Evolutionary conservation across 768 basidiomycete genomes (phyloP), one percentile per base, ranked within the genome.

Genomic region (Sutorius australiensis): DNA sequence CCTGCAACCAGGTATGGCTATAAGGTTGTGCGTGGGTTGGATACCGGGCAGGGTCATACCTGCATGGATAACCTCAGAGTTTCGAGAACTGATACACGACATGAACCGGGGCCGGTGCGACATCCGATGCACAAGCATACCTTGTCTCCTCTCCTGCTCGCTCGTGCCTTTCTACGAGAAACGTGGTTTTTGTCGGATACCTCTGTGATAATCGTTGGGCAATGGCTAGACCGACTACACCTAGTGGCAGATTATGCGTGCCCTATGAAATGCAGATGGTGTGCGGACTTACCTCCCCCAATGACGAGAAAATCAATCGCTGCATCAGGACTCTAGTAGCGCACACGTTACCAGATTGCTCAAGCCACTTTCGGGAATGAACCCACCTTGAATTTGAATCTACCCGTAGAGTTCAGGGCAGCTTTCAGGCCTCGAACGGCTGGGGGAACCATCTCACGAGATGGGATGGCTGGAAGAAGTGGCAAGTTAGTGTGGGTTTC

Each of bases 21-120:
- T 43, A 5, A 59, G 36, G 19, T 48, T 16, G 47, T 12, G 28
- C 6, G 31, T 11, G 27, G n/a, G 21, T 9, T 36, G 34, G 31
- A 8, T 28, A 9, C 30, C 37, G 8, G 27, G 17, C 32, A 30
- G 33, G 3, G 19, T 21, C 65, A 39, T 63, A 84, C 89, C 93
- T 55, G 90, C 86, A 72, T 98, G 95, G 27, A 98, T 88, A 21
- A 98, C 95, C 64, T 97, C 95, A 0, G 93, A 95, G 67, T 95
- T 97, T 14, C 95, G 82, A 37, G 91, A 93, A 67, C 93, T 94
- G 49, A 21, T 13, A 9, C 13, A 46, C 17, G 21, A 41, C 17
- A 47, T 45, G 44, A 45, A 31, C 24, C 11, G 21, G 17, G 27
- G n/a, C 12, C 0, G 6, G 12, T 13, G 13, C 12, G 21, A 48